A percentile compares a stretch with the other conserved stretches of the same genome.
Evolutionary conservation across 805 yeast genomes (phyloP).

Genomic region (Wickerhamiella alocasiicola): DNA sequence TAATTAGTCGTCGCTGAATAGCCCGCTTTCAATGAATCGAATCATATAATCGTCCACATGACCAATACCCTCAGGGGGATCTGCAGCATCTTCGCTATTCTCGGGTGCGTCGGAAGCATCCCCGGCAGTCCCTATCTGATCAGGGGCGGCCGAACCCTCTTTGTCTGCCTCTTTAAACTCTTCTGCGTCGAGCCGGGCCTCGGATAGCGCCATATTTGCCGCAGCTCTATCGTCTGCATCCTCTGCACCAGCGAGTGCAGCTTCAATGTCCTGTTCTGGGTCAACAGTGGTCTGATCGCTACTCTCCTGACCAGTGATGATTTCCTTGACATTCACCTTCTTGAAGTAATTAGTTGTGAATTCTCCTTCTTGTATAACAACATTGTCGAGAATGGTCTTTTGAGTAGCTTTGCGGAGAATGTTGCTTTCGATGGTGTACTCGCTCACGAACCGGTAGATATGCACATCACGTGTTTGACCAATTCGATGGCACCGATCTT

Average conservation of each 20-base stretch:
- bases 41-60: constrained; percentile 97
- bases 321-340: constrained; percentile 71
- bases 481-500: constrained; percentile 96
- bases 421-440: constrained; percentile 90
- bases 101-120: constrained; percentile 27
- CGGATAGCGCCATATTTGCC: constrained; percentile 78
- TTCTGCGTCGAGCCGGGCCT: constrained; percentile 68
- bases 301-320: constrained; percentile 32
- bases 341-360: constrained; percentile 95
- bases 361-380: constrained; percentile 94
- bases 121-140: constrained; percentile 14
- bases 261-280: constrained; percentile 28
- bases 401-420: constrained; percentile 89
- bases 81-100: constrained; percentile 39
- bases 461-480: constrained; percentile 98
- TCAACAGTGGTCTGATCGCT: background rate
- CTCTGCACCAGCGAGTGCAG: constrained; percentile 78
- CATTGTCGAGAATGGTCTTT: constrained; percentile 84
- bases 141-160: constrained; percentile 15
- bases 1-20: constrained; percentile 7
- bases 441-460: constrained; percentile 90
- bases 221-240: constrained; percentile 72
- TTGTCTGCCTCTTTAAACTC: constrained; percentile 44
- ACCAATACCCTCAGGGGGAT: constrained; percentile 39
- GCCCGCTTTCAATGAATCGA: constrained; percentile 71